Base-by-base conservation (phyloP, 495 filamentous ascomycete genomes). In the Margaritispora aquatica region DNA sequence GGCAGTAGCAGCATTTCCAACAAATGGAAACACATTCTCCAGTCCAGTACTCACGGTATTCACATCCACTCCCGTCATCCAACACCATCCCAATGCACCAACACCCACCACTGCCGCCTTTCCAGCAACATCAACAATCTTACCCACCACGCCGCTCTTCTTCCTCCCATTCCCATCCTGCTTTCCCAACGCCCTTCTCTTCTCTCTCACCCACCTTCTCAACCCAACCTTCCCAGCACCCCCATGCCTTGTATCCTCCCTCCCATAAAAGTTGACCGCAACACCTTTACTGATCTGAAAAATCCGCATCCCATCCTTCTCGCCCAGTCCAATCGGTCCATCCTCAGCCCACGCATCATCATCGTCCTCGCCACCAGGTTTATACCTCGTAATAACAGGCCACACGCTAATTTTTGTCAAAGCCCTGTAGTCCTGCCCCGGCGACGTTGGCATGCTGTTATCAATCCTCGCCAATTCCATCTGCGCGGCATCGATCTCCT, bases 331-430 rank as follows among this genome's bases (percentile, higher is more conserved):
- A 11, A 66, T 15, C 2, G 36, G 34, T 17, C n/a, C 51, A 1
- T 59, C 50, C 2, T 26, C 27, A 1, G 51, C 26, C 21, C 54
- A 57, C n/a, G 11, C 34, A 20, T 58, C 26, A 20, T 63, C 61
- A 17, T 64, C 61, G 1, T 52, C 54, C 17, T 52, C 27, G 7
- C 31, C 24, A 5, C 62, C 65, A 1, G 65, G 58, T 44, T 67
- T 67, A 31, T 47, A 65, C 9, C 62, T 21, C 7, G 31, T 58
- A 20, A 68, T 59, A 1, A 36, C 36, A 19, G 65, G 65, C 62
- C 62, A 68, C 4, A 58, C 53, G 1, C 17, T 34, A 8, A 68
- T 65, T 44, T 65, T 68, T 1, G 22, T 22, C 36, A 58, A 22
- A 1, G 60, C 56, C 11, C 38, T 8, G 19, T 44, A 44, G 38